These are phyloP conservation scores for Quercus dentata DNA, from an alignment of 306 rosid genomes.

Conservation along the genomic window DNA sequence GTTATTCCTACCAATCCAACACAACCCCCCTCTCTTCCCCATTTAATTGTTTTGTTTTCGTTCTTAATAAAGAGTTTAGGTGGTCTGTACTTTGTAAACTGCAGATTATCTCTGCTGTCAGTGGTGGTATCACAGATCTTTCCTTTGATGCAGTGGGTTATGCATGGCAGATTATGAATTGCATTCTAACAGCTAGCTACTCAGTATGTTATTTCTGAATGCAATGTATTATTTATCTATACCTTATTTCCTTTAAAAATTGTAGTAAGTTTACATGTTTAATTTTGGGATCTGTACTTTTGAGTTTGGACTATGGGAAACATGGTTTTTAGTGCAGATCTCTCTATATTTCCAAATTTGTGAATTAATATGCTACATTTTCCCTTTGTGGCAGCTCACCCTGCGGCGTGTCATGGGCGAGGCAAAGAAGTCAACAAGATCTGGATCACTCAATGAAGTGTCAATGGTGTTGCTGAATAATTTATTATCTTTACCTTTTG, in stretches of 20 bases:
- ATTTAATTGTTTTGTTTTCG: too few relatives aligned
- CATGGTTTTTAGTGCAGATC: not conserved
- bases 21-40: too few relatives aligned
- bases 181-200: constrained; percentile 77
- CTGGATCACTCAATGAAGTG: constrained; percentile 79
- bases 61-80: constrained; percentile 1
- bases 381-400: constrained; percentile 52
- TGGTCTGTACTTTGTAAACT: constrained; percentile 1
- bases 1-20: not conserved
- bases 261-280: constrained; percentile 2
- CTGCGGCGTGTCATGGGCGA: constrained; percentile 83
- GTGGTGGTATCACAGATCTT: constrained; percentile 82
- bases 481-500: constrained; percentile 73
- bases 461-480: constrained; percentile 97
- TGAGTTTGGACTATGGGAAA: not conserved
- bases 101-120: constrained; percentile 83
- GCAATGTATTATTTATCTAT: not conserved
- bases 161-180: constrained; percentile 76
- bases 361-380: constrained; percentile 5
- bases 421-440: constrained; percentile 68
- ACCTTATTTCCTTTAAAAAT: not conserved
- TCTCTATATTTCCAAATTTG: not conserved
- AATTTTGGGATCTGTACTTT: constrained; percentile 5
- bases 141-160: constrained; percentile 72
- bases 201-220: constrained; percentile 47